Percentiles rank a stretch among this genome's conserved stretches.
Evolutionary conservation across 2,329 filamentous ascomycete species (phyloP).

Genomic region (Grosmannia serpens): DNA sequence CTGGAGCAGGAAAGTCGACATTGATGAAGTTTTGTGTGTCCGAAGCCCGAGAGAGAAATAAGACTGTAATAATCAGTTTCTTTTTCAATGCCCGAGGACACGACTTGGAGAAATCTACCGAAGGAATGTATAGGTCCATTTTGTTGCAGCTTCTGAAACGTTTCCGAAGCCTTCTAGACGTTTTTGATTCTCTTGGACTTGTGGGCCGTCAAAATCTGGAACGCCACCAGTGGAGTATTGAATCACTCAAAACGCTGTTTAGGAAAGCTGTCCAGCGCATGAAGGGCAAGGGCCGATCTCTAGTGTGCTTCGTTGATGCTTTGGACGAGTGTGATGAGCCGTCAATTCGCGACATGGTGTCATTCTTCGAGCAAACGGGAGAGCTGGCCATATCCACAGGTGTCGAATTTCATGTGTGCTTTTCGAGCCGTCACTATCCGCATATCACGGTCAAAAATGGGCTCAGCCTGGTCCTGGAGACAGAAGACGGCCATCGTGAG

Average conservation of each 20-base stretch:
- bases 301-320: slow-evolving; percentile 27
- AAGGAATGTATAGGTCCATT: slow-evolving; percentile 36
- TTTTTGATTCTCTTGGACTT: slow-evolving; percentile 15
- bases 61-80: slow-evolving; percentile 20
- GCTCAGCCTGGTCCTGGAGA: slow-evolving; percentile 21
- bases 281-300: neutral
- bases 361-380: slow-evolving; percentile 28
- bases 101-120: slow-evolving; percentile 28
- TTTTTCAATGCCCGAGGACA: slow-evolving; percentile 37
- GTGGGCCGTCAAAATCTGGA: neutral
- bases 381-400: slow-evolving; percentile 12
- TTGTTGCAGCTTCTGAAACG: slow-evolving; percentile 30
- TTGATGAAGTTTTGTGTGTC: slow-evolving; percentile 27
- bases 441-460: slow-evolving; percentile 22
- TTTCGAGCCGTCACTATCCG: slow-evolving; percentile 38
- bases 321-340: slow-evolving; percentile 36
- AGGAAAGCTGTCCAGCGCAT: slow-evolving; percentile 9
- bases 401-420: slow-evolving; percentile 22
- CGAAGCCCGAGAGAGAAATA: slow-evolving; percentile 3
- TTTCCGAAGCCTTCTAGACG: slow-evolving; percentile 18
- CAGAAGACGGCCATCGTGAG: slow-evolving; percentile 23
- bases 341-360: slow-evolving; percentile 30
- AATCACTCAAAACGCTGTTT: slow-evolving; percentile 8
- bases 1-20: slow-evolving; percentile 30
- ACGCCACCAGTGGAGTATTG: slow-evolving; percentile 4